phyloP scores from a whole-genome alignment of 805 yeast genomes.

The Vanderwaltozyma yarrowii region DNA sequence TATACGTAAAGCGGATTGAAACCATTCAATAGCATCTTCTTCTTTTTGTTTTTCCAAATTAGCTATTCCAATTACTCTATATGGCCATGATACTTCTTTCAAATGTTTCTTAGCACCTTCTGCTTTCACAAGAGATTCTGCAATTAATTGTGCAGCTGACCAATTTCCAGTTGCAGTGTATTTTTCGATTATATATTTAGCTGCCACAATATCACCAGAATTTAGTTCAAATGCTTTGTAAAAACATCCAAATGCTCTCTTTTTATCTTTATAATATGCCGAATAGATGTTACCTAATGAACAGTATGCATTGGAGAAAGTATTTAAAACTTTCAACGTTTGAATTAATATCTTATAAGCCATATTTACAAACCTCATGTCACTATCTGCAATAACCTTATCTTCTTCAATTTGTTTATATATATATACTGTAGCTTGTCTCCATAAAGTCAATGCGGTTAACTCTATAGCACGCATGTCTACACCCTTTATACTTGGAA shows the following conservation, averaged over 20 bases:
- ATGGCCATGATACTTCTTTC: conserved; percentile 65
- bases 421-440: conserved; percentile 58
- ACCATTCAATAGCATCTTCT: conserved; percentile 75
- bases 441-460: conserved; percentile 57
- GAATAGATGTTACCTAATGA: conserved; percentile 69
- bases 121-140: conserved; percentile 53
- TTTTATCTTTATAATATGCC: conserved; percentile 44
- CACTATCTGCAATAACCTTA: conserved; percentile 2
- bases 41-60: conserved; percentile 62
- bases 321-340: conserved; percentile 53
- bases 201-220: conserved; percentile 64
- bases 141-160: conserved; percentile 71
- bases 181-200: conserved; percentile 58
- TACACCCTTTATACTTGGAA: conserved; percentile 35
- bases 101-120: conserved; percentile 48
- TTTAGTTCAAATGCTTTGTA: conserved; percentile 85
- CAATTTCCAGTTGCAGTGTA: conserved; percentile 64
- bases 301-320: conserved; percentile 71
- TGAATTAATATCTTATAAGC: conserved; percentile 52
- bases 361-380: conserved; percentile 26
- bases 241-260: conserved; percentile 76
- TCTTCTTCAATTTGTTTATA: conserved; percentile 18
- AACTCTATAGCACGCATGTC: conserved; percentile 43
- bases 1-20: conserved; percentile 74
- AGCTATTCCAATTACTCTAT: conserved; percentile 73